Percentiles rank a stretch among this genome's conserved stretches.
Evolutionary conservation across 2,329 filamentous ascomycete genomes (phyloP).

Genomic region (Epichloe gansuensis): DNA sequence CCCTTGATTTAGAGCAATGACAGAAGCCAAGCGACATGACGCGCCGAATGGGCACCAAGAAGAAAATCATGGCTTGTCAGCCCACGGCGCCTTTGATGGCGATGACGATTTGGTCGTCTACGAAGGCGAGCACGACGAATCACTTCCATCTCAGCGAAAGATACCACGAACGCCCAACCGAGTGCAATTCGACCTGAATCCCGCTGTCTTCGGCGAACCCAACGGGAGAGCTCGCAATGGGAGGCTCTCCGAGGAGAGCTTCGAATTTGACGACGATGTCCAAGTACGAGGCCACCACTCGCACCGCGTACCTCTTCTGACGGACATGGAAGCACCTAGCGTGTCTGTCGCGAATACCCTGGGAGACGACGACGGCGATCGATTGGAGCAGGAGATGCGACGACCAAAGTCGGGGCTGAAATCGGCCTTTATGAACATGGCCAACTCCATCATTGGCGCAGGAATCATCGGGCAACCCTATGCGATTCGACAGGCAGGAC

Average conservation of each 20-base stretch:
- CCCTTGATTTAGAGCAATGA: conserved; percentile 17
- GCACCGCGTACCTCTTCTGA: conserved; percentile 61
- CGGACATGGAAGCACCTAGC: conserved; percentile 71
- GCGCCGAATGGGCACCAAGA: conserved; percentile 19
- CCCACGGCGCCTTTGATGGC: conserved; percentile 12
- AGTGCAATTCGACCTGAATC: conserved; percentile 58
- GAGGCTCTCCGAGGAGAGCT: conserved; percentile 29
- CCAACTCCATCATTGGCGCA: conserved; percentile 87
- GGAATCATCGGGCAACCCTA: conserved; percentile 81
- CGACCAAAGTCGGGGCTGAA: conserved; percentile 76
- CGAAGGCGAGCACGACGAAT: conserved; percentile 5
- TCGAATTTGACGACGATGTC: conserved; percentile 29
- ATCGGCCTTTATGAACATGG: conserved; percentile 99
- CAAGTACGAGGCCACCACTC: conserved; percentile 35
- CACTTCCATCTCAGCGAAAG: conserved; percentile 8
- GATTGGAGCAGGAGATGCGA: conserved; percentile 40
- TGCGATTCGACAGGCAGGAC: conserved; percentile 84
- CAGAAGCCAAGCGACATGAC: conserved; percentile 19
- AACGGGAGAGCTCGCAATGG: conserved; percentile 10
- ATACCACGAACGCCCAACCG: conserved; percentile 45
- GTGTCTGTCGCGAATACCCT: conserved; percentile 50
- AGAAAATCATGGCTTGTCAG: conserved; percentile 19
- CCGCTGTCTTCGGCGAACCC: conserved; percentile 27
- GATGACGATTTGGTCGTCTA: conserved; percentile 15
- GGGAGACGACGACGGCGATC: conserved; percentile 25